phyloP scores from a whole-genome alignment of 1,284 basidiomycete species.

The Anthracocystis walkeri region DNA sequence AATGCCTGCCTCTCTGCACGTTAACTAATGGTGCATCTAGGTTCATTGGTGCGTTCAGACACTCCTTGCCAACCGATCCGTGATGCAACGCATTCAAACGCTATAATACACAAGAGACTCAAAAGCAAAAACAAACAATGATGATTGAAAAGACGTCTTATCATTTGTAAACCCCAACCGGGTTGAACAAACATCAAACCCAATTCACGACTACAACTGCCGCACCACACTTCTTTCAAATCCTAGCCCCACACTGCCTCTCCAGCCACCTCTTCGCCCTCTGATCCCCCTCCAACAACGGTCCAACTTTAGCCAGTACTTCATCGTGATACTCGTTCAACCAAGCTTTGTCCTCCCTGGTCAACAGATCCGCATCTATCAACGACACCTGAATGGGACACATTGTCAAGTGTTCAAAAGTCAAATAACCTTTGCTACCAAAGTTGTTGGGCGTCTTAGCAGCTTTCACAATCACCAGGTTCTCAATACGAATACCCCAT shows the following conservation, averaged over 20 bases:
- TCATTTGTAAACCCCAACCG: too few relatives aligned
- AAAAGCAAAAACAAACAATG: neutral
- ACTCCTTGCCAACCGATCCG: too few relatives aligned
- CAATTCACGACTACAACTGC: too few relatives aligned
- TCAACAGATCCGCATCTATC: constrained; percentile 78
- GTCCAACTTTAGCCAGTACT: constrained; percentile 80
- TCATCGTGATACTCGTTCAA: constrained; percentile 87
- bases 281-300: constrained; percentile 79
- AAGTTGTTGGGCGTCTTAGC: constrained; percentile 81
- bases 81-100: too few relatives aligned
- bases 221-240: neutral
- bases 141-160: neutral
- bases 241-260: constrained; percentile 72
- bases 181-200: too few relatives aligned
- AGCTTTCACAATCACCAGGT: constrained; percentile 68
- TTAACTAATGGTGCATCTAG: too few relatives aligned
- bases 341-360: constrained; percentile 80
- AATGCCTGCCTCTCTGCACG: too few relatives aligned
- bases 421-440: constrained; percentile 73
- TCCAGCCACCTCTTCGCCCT: constrained; percentile 83
- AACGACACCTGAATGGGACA: constrained; percentile 87
- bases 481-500: constrained; percentile 95
- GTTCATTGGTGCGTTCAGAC: too few relatives aligned
- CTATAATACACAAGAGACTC: too few relatives aligned
- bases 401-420: constrained; percentile 63